A percentile compares a stretch with the other conserved stretches of the same genome.
Evolutionary conservation across 495 filamentous ascomycete species (phyloP).

Genomic region (Amniculicola lignicola): DNA sequence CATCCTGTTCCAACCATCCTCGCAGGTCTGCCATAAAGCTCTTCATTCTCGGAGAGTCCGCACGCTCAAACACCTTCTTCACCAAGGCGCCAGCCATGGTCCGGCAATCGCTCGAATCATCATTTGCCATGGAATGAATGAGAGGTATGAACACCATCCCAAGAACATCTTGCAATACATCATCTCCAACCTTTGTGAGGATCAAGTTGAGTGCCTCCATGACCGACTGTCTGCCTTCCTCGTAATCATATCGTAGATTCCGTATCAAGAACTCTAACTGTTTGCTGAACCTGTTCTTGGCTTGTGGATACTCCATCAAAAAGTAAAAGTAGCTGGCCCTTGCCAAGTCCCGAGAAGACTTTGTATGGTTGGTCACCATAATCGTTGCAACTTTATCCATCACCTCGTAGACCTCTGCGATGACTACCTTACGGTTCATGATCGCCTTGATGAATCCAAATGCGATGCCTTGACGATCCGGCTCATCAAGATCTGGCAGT

Average conservation of each 20-base stretch:
- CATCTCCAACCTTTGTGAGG: conserved; percentile 73
- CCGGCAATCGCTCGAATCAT: conserved; percentile 81
- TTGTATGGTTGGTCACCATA: conserved; percentile 94
- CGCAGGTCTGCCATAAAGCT: conserved; percentile 66
- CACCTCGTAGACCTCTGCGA: conserved; percentile 84
- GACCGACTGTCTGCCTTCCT: conserved; percentile 82
- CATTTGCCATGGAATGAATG: conserved; percentile 79
- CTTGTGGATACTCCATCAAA: conserved; percentile 90
- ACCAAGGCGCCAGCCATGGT: conserved; percentile 76
- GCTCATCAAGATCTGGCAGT: conserved; percentile 87
- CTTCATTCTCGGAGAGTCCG: conserved; percentile 67
- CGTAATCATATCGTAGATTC: conserved; percentile 85
- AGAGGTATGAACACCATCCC: conserved; percentile 81
- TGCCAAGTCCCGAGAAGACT: conserved; percentile 77
- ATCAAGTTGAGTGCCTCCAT: conserved; percentile 86
- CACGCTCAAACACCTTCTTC: conserved; percentile 73
- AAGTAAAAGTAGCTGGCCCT: conserved; percentile 91
- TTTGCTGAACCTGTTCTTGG: conserved; percentile 78
- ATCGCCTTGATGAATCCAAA: conserved; percentile 91
- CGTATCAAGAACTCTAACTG: conserved; percentile 84
- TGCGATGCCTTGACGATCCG: conserved; percentile 80
- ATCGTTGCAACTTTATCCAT: conserved; percentile 83
- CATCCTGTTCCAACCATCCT: conserved; percentile 71
- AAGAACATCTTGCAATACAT: conserved; percentile 76
- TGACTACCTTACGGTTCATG: conserved; percentile 77